Conservation (phyloP, 192 early-diverging fungal genomes). For the Mortierella alpina region DNA sequence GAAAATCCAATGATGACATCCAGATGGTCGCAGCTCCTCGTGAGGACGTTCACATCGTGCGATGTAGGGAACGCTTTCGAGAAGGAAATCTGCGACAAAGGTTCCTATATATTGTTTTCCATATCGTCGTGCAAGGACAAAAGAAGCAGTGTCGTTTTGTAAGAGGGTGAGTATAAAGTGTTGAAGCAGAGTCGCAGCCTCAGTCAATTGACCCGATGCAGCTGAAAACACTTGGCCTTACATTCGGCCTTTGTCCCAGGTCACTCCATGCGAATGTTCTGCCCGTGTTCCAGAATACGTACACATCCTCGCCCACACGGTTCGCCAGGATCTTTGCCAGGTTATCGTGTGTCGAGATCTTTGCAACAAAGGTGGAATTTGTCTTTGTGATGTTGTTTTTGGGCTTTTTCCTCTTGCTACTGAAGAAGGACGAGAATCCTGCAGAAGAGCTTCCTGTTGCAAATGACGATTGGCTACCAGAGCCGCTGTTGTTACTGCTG, state of each 20-base stretch:
- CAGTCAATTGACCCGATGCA: background rate
- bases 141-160: background rate
- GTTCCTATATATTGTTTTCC: slow-evolving; percentile 64
- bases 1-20: slow-evolving; percentile 89
- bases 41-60: slow-evolving; percentile 85
- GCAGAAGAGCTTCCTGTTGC: slow-evolving; percentile 18
- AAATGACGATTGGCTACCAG: slow-evolving; percentile 7
- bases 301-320: slow-evolving; percentile 68
- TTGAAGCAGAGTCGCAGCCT: background rate
- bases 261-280: slow-evolving; percentile 79
- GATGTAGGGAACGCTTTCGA: slow-evolving; percentile 82
- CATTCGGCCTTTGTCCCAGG: slow-evolving; percentile 68
- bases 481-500: slow-evolving; percentile 4
- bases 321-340: slow-evolving; percentile 71
- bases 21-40: slow-evolving; percentile 73
- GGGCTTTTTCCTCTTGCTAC: slow-evolving; percentile 58
- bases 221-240: slow-evolving; percentile 21
- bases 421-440: slow-evolving; percentile 48
- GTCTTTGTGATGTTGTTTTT: slow-evolving; percentile 79
- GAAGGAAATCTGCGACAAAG: slow-evolving; percentile 83
- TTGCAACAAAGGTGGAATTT: slow-evolving; percentile 76
- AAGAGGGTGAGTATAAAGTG: background rate
- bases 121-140: no score
- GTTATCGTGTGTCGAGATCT: slow-evolving; percentile 78
- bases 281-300: slow-evolving; percentile 82